Percentiles rank a stretch among this genome's conserved stretches.
Conservation (phyloP, 1,139 yeast genomes). For the Candida sp. region DNA sequence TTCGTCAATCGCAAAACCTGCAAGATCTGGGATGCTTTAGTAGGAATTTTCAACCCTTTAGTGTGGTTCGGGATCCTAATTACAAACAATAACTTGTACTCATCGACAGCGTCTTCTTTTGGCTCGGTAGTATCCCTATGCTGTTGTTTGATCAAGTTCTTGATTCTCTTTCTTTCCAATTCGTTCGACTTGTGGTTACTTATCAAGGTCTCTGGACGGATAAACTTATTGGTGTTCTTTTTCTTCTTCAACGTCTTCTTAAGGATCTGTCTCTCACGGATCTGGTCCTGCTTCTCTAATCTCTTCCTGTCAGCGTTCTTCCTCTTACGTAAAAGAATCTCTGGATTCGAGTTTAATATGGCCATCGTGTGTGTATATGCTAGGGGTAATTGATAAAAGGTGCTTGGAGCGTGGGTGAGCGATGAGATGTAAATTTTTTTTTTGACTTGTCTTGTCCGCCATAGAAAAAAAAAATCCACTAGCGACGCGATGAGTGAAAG, state of each 20-base stretch:
- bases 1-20: slow-evolving; percentile 60
- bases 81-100: slow-evolving; percentile 61
- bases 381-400: neutral
- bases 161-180: slow-evolving; percentile 70
- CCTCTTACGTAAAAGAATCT: slow-evolving; percentile 74
- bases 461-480: too few relatives aligned
- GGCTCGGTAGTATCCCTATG: slow-evolving; percentile 12
- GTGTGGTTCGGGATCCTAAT: slow-evolving; percentile 61
- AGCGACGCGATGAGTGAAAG: neutral
- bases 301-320: slow-evolving; percentile 77
- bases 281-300: slow-evolving; percentile 62
- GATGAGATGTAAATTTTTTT: slow-evolving; percentile 8
- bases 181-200: slow-evolving; percentile 66
- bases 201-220: slow-evolving; percentile 76
- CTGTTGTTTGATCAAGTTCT: slow-evolving; percentile 60
- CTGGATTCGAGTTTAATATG: slow-evolving; percentile 71
- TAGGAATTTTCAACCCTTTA: slow-evolving; percentile 67
- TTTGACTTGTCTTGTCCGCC: neutral
- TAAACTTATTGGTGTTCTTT: slow-evolving; percentile 50
- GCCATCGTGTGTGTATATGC: slow-evolving; percentile 34
- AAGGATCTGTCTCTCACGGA: slow-evolving; percentile 30
- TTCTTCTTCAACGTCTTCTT: slow-evolving; percentile 41
- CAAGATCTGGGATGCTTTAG: slow-evolving; percentile 64
- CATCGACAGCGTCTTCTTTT: slow-evolving; percentile 27
- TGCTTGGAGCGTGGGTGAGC: neutral